Percentiles rank a stretch among this genome's conserved stretches.
phyloP scores from a whole-genome alignment of 352 stramenopile species.

The Pythium monospermum region DNA sequence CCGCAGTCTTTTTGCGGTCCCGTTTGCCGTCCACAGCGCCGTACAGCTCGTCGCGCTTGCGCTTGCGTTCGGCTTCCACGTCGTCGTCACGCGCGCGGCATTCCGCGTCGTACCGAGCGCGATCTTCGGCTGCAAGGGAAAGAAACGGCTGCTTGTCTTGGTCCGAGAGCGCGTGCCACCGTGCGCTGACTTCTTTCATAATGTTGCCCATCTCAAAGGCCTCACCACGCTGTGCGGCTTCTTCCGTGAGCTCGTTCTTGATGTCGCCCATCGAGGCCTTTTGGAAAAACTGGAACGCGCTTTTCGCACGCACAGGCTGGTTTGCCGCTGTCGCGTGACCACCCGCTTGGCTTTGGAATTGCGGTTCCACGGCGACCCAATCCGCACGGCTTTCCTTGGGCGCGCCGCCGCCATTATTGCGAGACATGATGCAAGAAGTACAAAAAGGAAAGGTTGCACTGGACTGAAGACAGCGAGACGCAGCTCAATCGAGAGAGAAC shows the following conservation, averaged over 20 bases:
- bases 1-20: slow-evolving; percentile 47
- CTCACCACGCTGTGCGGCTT: slow-evolving; percentile 42
- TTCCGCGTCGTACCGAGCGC: slow-evolving; percentile 68
- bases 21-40: slow-evolving; percentile 71
- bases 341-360: slow-evolving; percentile 46
- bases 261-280: slow-evolving; percentile 65
- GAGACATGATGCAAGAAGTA: slow-evolving; percentile 3
- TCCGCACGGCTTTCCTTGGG: slow-evolving; percentile 64
- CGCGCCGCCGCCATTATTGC: slow-evolving; percentile 7
- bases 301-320: slow-evolving; percentile 65
- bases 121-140: slow-evolving; percentile 52
- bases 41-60: slow-evolving; percentile 72
- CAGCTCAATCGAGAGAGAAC: slow-evolving; percentile 3
- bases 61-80: slow-evolving; percentile 65
- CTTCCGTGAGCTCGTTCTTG: slow-evolving; percentile 42
- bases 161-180: slow-evolving; percentile 61
- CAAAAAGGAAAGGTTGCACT: neutral
- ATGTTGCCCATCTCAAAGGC: slow-evolving; percentile 57
- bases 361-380: slow-evolving; percentile 75
- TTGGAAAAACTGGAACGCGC: slow-evolving; percentile 75
- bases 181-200: slow-evolving; percentile 69
- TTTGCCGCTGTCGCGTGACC: slow-evolving; percentile 13
- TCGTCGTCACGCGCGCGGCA: slow-evolving; percentile 65
- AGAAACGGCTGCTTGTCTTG: slow-evolving; percentile 69
- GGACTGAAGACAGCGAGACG: neutral